Evolutionary conservation across 2,329 filamentous ascomycete genomes (phyloP), one percentile per base, ranked within the genome.

Genomic region (Gyromitra esculenta): DNA sequence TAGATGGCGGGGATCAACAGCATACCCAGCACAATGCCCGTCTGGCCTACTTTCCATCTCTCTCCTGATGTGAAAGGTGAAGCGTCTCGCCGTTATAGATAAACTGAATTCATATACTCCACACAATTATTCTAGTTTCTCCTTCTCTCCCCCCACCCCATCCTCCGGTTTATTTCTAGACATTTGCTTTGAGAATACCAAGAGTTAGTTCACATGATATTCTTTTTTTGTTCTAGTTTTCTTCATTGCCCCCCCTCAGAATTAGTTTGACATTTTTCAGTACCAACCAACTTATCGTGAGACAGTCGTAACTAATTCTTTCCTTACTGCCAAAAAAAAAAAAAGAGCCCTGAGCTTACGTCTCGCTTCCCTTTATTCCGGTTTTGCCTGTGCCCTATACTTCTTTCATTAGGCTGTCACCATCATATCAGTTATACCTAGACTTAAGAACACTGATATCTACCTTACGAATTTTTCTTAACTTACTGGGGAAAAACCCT

Each of bases 61-160:
- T 31, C 52, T 72, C 41, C 63, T 69, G 45, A 39, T 35, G 31
- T 21, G 21, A 56, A 45, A 31, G 64, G 11, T 35, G 65, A 64
- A 70, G 64, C 56, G 25, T 48, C 45, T 15, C 43, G 9, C 13
- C 15, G 64, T 66, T 60, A 60, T 64, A 64, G 72, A 54, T 75
- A 70, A 41, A 64, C 56, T 56, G 48, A 18, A 70, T 48, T 39
- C 39, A 57, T 57, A 57, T 52, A 75, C 57, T 57, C 48, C 50
- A 74, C 31, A 69, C 56, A 74, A 48, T 18, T 43, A 5, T 15
- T 45, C 56, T 52, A 60, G 5, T 35, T 45, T 13, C 43, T 45
- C 37, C 70, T 41, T 59, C 13, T 60, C 63, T 52, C 11, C 21
- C 52, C 60, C 37, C 15, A 15, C 35, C 15, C 52, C 39, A 13